phyloP scores from a whole-genome alignment of 73 alveolate genomes.

The Loxodes magnus region DNA sequence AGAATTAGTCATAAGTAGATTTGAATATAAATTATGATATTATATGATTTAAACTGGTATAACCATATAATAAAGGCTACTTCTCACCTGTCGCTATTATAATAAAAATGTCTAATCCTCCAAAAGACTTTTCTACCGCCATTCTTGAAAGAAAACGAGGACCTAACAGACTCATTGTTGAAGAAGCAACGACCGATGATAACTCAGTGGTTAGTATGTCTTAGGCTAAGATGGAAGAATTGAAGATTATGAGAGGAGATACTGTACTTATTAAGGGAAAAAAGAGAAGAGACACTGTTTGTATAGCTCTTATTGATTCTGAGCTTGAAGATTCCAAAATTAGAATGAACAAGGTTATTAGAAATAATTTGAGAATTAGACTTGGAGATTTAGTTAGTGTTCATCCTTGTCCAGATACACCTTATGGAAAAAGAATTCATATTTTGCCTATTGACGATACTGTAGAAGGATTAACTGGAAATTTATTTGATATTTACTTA shows the following conservation, averaged over 20 bases:
- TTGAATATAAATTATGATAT: too few relatives aligned
- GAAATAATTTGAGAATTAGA: constrained; percentile 88
- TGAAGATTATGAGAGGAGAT: constrained; percentile 91
- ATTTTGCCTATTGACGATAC: constrained; percentile 96
- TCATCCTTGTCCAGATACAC: constrained; percentile 77
- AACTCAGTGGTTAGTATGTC: constrained; percentile 45
- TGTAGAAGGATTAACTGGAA: constrained; percentile 93
- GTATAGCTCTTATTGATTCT: constrained; percentile 77
- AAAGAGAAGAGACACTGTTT: constrained; percentile 85
- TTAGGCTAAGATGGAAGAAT: too few relatives aligned
- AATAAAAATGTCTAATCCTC: too few relatives aligned
- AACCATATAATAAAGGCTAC: too few relatives aligned
- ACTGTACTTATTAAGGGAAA: constrained; percentile 95
- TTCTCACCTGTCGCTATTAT: too few relatives aligned
- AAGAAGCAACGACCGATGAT: constrained; percentile 79
- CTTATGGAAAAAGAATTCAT: constrained; percentile 88
- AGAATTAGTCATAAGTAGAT: too few relatives aligned
- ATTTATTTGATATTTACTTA: constrained; percentile 84
- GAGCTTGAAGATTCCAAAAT: constrained; percentile 70
- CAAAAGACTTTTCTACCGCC: too few relatives aligned
- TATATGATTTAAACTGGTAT: too few relatives aligned
- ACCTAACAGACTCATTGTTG: constrained; percentile 80
- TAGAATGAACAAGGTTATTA: constrained; percentile 88
- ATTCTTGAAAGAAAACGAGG: constrained; percentile 77
- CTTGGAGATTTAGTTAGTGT: constrained; percentile 70